phyloP scores from a whole-genome alignment of 768 basidiomycete species.

The Termitomyces sp. region DNA sequence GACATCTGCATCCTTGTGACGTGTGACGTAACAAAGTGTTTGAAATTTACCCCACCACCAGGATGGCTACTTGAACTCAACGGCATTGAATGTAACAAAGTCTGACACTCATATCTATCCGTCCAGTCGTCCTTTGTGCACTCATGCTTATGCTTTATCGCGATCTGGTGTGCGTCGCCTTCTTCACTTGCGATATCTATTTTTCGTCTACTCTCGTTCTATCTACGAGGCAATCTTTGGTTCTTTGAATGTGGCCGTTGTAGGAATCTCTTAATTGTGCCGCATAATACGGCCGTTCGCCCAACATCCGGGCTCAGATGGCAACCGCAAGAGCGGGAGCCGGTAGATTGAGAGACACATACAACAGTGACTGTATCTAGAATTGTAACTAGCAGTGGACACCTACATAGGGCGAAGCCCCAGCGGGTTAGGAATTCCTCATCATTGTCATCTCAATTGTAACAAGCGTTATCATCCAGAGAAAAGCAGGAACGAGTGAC shows the following conservation, averaged over 20 bases:
- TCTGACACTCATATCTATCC: constrained; percentile 40
- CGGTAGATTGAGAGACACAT: no score
- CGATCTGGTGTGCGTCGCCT: constrained; percentile 54
- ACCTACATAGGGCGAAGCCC: no score
- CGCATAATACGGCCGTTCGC: no score
- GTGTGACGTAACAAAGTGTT: no score
- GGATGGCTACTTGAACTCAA: constrained; percentile 8
- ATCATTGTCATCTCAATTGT: no score
- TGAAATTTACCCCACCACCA: no score
- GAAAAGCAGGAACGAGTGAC: constrained; percentile 53
- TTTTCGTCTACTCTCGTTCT: constrained; percentile 73
- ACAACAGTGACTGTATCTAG: no score
- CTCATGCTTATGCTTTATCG: constrained; percentile 67
- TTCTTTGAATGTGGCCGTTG: constrained; percentile 51
- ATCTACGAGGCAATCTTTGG: constrained; percentile 74
- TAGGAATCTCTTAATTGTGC: constrained; percentile 58
- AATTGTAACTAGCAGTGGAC: no score
- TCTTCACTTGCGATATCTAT: constrained; percentile 50
- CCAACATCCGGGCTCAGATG: no score
- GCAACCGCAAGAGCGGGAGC: no score
- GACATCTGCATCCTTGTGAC: no score
- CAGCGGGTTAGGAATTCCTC: no score
- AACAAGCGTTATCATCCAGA: constrained; percentile 62
- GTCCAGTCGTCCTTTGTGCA: constrained; percentile 60
- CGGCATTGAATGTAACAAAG: neutral